Conservation (phyloP, 441 rosid genomes). For the Syzygium malaccense region DNA sequence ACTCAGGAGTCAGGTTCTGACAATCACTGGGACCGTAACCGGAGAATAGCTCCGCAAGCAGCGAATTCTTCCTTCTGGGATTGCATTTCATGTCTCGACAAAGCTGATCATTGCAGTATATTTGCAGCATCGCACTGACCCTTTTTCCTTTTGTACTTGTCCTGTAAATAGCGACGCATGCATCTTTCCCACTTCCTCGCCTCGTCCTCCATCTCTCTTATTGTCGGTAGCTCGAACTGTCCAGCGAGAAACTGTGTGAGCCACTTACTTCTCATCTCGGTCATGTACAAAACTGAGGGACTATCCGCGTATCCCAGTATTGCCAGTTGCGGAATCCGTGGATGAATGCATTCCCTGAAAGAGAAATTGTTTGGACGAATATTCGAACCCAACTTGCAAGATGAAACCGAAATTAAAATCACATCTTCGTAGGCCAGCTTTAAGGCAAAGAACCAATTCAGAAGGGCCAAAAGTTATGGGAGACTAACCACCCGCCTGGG, state of each 20-base stretch:
- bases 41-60: constrained; percentile 22
- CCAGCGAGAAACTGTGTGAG: constrained; percentile 15
- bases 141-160: constrained; percentile 15
- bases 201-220: constrained; percentile 30
- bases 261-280: constrained; percentile 33
- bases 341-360: constrained; percentile 26
- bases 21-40: constrained; percentile 25
- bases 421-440: neutral
- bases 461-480: neutral
- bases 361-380: neutral
- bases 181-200: constrained; percentile 22
- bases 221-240: constrained; percentile 21
- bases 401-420: neutral
- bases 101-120: constrained; percentile 24
- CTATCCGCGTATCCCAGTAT: constrained; percentile 24
- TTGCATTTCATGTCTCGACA: constrained; percentile 32
- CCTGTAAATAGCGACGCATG: constrained; percentile 2
- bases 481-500: too few relatives aligned
- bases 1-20: neutral
- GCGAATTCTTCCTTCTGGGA: constrained; percentile 26
- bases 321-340: constrained; percentile 27
- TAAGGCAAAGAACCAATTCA: neutral
- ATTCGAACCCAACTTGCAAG: neutral
- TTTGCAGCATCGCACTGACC: constrained; percentile 21
- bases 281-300: constrained; percentile 7